Conservation (phyloP, 192 early-diverging fungal species). For the Backusella tarrabulga region DNA sequence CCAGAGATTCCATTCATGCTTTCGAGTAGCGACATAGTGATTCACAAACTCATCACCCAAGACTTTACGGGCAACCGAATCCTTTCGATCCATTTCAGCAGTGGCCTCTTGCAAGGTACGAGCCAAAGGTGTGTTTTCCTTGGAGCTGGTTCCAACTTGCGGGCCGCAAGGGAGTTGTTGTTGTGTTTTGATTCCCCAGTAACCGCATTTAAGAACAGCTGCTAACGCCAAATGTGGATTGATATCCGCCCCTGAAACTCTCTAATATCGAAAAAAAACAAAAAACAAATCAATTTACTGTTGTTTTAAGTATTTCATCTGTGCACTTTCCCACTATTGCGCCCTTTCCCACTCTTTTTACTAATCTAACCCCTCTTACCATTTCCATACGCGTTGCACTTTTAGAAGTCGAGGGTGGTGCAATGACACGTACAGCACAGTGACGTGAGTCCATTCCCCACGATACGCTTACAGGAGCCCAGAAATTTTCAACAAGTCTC, state of each 20-base stretch:
- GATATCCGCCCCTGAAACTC: conserved; percentile 81
- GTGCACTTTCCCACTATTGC: not conserved
- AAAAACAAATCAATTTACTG: not conserved
- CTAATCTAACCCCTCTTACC: conserved; percentile 23
- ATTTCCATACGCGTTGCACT: conserved; percentile 73
- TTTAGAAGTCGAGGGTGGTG: conserved; percentile 65
- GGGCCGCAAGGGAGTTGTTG: conserved; percentile 39
- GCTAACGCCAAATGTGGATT: conserved; percentile 77
- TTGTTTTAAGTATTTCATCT: not conserved
- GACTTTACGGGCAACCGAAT: conserved; percentile 67
- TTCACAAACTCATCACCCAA: conserved; percentile 77
- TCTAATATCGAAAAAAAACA: conserved; percentile 27
- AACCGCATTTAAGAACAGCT: conserved; percentile 67
- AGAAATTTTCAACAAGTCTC: conserved; percentile 77
- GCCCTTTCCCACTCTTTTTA: not conserved
- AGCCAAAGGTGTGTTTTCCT: conserved; percentile 43
- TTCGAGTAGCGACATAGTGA: conserved; percentile 71
- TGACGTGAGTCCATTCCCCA: conserved; percentile 78
- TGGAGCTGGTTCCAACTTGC: not conserved
- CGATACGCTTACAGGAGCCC: conserved; percentile 80
- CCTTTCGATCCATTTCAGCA: conserved; percentile 57
- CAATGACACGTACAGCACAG: conserved; percentile 72
- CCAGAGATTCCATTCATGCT: conserved; percentile 77
- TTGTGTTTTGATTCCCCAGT: conserved; percentile 65
- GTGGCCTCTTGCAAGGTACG: conserved; percentile 66